Evolutionary conservation across 225 moss, liverwort and hornwort species (phyloP).

Genomic region (Thuidium tamariscinum): DNA sequence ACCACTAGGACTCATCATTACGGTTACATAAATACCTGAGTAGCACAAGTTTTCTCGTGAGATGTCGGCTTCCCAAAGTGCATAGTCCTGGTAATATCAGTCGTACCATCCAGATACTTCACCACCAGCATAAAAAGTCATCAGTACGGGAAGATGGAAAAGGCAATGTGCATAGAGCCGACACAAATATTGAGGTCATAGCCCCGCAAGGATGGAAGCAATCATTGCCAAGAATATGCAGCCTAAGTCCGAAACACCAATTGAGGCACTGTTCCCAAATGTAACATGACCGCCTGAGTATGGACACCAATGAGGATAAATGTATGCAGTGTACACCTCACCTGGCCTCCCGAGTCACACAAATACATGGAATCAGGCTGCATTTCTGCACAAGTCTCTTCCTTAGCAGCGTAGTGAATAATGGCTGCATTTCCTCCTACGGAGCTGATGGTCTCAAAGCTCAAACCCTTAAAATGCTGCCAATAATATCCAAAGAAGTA

Average conservation of each 20-base stretch:
- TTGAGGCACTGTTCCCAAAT: background rate
- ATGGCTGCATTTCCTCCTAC: constrained; percentile 79
- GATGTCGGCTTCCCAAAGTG: constrained; percentile 76
- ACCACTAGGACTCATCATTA: background rate
- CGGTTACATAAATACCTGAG: constrained; percentile 36
- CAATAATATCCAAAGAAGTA: constrained; percentile 1
- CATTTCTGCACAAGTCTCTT: constrained; percentile 72
- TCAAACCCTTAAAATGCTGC: constrained; percentile 77
- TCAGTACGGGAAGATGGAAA: background rate
- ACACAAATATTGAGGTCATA: background rate
- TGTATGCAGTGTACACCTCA: constrained; percentile 1
- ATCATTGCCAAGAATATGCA: background rate
- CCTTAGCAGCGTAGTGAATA: constrained; percentile 64
- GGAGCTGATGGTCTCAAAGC: constrained; percentile 79
- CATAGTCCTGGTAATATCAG: constrained; percentile 76
- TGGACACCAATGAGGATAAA: background rate
- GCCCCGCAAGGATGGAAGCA: background rate
- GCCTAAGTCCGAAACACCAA: background rate
- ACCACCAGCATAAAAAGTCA: background rate
- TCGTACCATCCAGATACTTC: constrained; percentile 82
- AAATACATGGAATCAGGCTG: constrained; percentile 80
- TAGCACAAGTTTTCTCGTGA: constrained; percentile 69
- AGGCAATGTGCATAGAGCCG: background rate
- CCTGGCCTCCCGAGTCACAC: constrained; percentile 86
- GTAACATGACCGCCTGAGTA: background rate